A percentile compares a stretch with the other conserved stretches of the same genome.
Conservation (phyloP, 768 basidiomycete genomes). For the Macrolepiota albuminosa region DNA sequence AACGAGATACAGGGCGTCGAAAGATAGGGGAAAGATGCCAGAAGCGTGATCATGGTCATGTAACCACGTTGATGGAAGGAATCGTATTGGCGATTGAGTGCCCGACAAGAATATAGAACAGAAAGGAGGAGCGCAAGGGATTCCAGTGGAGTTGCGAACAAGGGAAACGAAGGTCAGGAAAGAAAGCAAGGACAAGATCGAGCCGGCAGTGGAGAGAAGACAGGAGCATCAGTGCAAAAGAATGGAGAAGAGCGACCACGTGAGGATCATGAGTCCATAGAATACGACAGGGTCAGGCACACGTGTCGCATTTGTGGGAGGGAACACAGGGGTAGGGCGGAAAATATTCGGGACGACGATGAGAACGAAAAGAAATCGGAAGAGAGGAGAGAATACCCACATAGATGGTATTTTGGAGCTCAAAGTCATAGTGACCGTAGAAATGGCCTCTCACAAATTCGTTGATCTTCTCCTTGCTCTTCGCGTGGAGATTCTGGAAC, state of each 20-base stretch:
- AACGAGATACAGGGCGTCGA: not conserved
- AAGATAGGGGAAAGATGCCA: not conserved
- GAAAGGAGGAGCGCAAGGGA: too few species aligned
- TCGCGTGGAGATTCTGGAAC: constrained; percentile 93
- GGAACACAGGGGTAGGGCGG: not conserved
- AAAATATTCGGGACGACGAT: not conserved
- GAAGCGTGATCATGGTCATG: not conserved
- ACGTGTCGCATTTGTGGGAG: not conserved
- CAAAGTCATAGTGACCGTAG: constrained; percentile 96
- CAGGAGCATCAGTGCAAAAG: not conserved
- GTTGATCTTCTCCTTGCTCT: constrained; percentile 95
- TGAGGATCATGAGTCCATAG: not conserved
- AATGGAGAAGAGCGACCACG: not conserved
- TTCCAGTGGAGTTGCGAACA: too few species aligned
- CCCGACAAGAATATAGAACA: not conserved
- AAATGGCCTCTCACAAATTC: constrained; percentile 98
- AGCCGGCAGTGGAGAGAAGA: not conserved
- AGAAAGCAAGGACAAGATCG: not conserved
- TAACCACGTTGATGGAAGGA: not conserved
- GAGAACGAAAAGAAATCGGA: constrained; percentile 1
- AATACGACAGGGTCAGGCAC: not conserved
- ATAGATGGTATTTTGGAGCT: constrained; percentile 88
- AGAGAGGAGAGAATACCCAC: constrained; percentile 32
- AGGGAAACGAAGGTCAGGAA: not conserved
- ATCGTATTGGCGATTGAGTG: not conserved